These are phyloP conservation scores for Aspergillus cavernicola DNA, from an alignment of 495 filamentous ascomycete species.

Conservation along the genomic window DNA sequence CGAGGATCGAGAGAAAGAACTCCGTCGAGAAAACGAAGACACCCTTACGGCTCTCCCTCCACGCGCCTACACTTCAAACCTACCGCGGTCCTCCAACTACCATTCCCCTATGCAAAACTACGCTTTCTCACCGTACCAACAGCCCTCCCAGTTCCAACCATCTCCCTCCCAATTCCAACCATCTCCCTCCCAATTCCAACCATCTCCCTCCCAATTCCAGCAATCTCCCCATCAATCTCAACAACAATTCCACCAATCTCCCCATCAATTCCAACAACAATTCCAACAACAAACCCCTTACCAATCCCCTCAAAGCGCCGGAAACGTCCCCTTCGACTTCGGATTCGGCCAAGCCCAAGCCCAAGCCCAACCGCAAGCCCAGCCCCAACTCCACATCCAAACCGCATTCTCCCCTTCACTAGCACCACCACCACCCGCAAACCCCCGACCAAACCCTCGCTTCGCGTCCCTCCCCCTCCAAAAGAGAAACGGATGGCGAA, in stretches of 20 bases:
- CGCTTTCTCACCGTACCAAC: constrained; percentile 6
- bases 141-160: background rate
- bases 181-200: background rate
- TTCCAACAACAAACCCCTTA: too few relatives aligned
- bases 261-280: too few relatives aligned
- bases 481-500: constrained; percentile 77
- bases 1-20: constrained; percentile 67
- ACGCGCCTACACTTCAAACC: constrained; percentile 21
- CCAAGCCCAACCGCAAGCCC: background rate
- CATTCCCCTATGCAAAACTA: constrained; percentile 2
- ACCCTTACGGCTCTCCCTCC: constrained; percentile 74
- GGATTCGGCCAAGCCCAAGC: background rate
- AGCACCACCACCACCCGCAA: background rate
- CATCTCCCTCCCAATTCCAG: background rate
- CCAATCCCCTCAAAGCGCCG: background rate
- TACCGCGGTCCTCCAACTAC: constrained; percentile 1
- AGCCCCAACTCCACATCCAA: constrained; percentile 3
- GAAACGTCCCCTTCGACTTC: constrained; percentile 21
- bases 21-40: constrained; percentile 84
- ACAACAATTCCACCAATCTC: background rate
- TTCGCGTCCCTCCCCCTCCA: constrained; percentile 74
- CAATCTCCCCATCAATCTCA: constrained; percentile 6
- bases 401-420: constrained; percentile 9
- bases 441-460: constrained; percentile 53
- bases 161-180: background rate